A percentile compares a stretch with the other conserved stretches of the same genome.
phyloP scores from a whole-genome alignment of 2,329 filamentous ascomycete species.

The Chrysoporthe puriensis region DNA sequence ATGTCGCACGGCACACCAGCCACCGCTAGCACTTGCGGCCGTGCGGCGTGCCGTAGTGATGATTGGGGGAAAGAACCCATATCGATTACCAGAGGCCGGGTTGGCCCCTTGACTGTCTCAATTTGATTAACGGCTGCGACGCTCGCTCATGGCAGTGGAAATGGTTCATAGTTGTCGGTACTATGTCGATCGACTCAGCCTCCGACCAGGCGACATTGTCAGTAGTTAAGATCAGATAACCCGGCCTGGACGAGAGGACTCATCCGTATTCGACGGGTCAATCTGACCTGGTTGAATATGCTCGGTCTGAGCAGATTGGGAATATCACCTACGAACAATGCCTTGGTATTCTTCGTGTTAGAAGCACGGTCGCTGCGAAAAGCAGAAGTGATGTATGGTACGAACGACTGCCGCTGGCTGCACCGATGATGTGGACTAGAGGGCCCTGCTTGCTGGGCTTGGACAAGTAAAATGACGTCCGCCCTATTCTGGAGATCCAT shows the following conservation, averaged over 20 bases:
- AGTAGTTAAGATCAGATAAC: too few species aligned
- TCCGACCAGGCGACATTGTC: too few species aligned
- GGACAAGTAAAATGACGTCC: not conserved
- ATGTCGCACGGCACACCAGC: slow-evolving; percentile 5
- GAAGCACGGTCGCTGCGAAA: not conserved
- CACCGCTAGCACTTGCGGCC: not conserved
- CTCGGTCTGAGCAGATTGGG: too few species aligned
- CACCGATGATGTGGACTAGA: not conserved
- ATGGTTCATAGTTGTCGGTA: too few species aligned
- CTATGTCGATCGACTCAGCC: too few species aligned
- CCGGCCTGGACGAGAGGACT: not conserved
- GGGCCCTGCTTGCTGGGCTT: not conserved
- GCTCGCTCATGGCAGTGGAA: not conserved
- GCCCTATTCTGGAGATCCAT: not conserved
- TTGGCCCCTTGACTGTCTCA: not conserved
- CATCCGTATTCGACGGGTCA: not conserved
- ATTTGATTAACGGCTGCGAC: not conserved
- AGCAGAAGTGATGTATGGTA: not conserved
- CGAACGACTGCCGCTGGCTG: too few species aligned
- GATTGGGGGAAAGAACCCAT: not conserved
- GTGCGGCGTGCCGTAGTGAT: not conserved
- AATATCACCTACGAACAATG: too few species aligned
- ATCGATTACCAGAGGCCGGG: not conserved
- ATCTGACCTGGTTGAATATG: too few species aligned
- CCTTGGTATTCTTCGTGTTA: not conserved